These are phyloP conservation scores for Backusella parvicylindrica DNA, from an alignment of 192 early-diverging fungal species.

Conservation along the genomic window DNA sequence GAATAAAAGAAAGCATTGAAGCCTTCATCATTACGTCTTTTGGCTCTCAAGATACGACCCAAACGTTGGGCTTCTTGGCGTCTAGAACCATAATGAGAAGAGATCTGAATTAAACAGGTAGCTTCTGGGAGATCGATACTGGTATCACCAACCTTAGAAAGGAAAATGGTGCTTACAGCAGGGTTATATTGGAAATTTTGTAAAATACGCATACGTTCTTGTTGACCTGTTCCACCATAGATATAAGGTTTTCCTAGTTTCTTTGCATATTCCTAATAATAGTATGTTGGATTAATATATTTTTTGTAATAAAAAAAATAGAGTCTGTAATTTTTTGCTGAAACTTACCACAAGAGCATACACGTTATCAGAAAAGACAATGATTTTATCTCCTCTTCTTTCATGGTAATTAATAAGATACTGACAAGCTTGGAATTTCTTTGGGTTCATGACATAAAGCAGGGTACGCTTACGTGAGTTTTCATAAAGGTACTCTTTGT, in stretches of 20 bases:
- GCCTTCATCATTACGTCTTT: constrained; percentile 87
- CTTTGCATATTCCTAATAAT: constrained; percentile 64
- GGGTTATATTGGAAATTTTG: constrained; percentile 95
- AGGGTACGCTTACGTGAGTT: constrained; percentile 78
- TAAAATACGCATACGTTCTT: constrained; percentile 89
- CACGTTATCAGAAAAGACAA: constrained; percentile 99
- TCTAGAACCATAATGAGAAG: constrained; percentile 95
- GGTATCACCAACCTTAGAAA: constrained; percentile 96
- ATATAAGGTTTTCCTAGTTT: constrained; percentile 83
- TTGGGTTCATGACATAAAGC: constrained; percentile 95
- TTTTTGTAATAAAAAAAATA: not conserved
- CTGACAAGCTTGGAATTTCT: constrained; percentile 97
- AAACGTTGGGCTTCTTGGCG: constrained; percentile 98
- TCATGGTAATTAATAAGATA: constrained; percentile 95
- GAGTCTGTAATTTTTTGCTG: not conserved
- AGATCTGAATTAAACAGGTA: constrained; percentile 97
- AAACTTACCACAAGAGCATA: constrained; percentile 78
- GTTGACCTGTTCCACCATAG: constrained; percentile 85
- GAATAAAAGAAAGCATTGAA: constrained; percentile 99
- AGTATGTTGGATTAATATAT: not conserved
- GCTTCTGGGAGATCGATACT: constrained; percentile 98
- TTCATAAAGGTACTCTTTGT: constrained; percentile 86
- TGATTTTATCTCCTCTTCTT: constrained; percentile 92
- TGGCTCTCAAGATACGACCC: constrained; percentile 89
- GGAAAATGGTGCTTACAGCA: constrained; percentile 82